Evolutionary conservation across 345 rosid genomes (phyloP).

Genomic region (Trapa incisa): DNA sequence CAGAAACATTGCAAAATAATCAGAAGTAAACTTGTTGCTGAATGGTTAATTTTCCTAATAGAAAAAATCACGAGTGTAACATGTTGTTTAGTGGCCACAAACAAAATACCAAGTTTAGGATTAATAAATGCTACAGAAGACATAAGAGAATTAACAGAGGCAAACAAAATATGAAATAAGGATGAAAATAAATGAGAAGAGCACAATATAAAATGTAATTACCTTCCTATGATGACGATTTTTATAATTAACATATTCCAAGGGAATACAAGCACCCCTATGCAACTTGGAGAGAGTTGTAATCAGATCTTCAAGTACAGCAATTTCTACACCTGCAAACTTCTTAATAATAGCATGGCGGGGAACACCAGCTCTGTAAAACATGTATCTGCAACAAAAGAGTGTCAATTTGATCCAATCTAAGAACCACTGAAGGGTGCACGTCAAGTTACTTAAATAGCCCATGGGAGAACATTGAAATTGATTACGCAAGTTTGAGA

Average conservation of each 20-base stretch:
- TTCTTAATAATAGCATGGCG: conserved; percentile 90
- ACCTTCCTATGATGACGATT: conserved; percentile 98
- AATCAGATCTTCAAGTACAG: conserved; percentile 55
- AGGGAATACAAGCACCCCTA: conserved; percentile 77
- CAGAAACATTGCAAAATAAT: not conserved
- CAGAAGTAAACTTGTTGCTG: no score
- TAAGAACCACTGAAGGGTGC: not conserved
- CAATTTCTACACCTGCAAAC: conserved; percentile 74
- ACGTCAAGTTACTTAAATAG: not conserved
- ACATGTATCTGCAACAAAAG: conserved; percentile 57
- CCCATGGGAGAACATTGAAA: no score
- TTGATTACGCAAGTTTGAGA: not conserved
- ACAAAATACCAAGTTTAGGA: no score
- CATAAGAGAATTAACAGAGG: no score
- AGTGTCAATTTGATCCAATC: not conserved
- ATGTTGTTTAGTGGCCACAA: no score
- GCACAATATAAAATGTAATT: not conserved
- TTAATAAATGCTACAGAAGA: no score
- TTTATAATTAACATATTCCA: conserved; percentile 62
- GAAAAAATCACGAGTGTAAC: no score
- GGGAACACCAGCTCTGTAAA: conserved; percentile 85
- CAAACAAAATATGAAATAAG: no score
- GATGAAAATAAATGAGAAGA: not conserved
- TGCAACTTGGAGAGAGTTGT: conserved; percentile 54
- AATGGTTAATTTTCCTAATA: no score